A percentile compares a stretch with the other conserved stretches of the same genome.
These are phyloP conservation scores for Colletotrichum euphorbiae DNA, from an alignment of 2,329 filamentous ascomycete species.

Conservation along the genomic window DNA sequence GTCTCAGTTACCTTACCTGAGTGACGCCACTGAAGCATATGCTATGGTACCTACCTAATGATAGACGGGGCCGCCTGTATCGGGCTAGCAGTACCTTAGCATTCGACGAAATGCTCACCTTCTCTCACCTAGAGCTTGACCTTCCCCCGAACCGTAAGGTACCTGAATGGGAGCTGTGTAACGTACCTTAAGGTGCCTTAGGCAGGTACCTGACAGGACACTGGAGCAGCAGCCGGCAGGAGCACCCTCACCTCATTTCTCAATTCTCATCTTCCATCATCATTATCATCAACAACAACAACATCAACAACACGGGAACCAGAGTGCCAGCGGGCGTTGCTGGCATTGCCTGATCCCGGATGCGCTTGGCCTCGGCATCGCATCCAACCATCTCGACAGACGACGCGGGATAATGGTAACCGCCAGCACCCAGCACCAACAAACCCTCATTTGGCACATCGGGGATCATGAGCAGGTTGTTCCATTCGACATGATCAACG, in stretches of 20 bases:
- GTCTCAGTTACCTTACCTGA: neutral
- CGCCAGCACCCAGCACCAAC: neutral
- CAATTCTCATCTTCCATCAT: slow-evolving; percentile 31
- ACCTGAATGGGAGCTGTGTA: slow-evolving; percentile 10
- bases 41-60: too few species aligned
- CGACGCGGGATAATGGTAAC: slow-evolving; percentile 4
- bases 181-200: too few species aligned
- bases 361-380: slow-evolving; percentile 35
- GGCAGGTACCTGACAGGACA: neutral
- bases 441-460: neutral
- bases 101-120: neutral
- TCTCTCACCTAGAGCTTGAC: neutral
- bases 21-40: slow-evolving; percentile 1
- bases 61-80: neutral
- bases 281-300: neutral
- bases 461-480: slow-evolving; percentile 1
- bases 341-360: slow-evolving; percentile 24
- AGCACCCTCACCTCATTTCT: slow-evolving; percentile 18
- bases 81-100: too few species aligned
- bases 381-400: slow-evolving; percentile 7
- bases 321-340: neutral
- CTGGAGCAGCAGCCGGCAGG: neutral
- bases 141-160: neutral
- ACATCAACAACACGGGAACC: slow-evolving; percentile 9
- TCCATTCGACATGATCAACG: neutral